Evolutionary conservation across 2,329 filamentous ascomycete species (phyloP), one percentile per base, ranked within the genome.

Genomic region (Ceratocystiopsis sp.): DNA sequence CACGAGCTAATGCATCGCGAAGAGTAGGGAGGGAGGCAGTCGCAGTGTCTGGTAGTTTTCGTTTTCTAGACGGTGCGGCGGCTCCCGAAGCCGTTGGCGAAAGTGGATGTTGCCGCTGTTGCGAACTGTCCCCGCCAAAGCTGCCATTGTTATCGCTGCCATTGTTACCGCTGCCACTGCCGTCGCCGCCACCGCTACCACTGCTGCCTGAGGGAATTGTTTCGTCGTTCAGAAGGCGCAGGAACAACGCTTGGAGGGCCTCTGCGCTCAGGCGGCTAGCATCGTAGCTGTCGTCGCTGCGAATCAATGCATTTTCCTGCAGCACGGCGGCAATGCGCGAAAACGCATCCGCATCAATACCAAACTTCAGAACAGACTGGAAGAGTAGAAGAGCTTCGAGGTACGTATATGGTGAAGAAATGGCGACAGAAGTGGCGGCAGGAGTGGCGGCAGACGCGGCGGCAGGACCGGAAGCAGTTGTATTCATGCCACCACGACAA

Each of bases 201-300:
- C 65, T 11, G 13, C 10, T 39, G 67, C 60, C 59, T 48, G 80
- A 72, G 43, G 57, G 59, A 52, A 63, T 73, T 49, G 78, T 60
- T 59, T 91, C 85, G 51, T 93, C 81, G 51, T 75, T 74, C 57
- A 95, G 61, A 46, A 93, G 64, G 12, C 75, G 71, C 51, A 86
- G 64, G 59, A 93, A 95, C 42, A 91, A 69, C 55, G 80, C 73
- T 59, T 83, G 77, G 51, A 96, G 66, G 37, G 84, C 75, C 59
- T 87, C 82, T 9, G 86, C 76, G 40, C 69, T 80, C 57, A 96
- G 64, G 48, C 87, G 76, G 53, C 69, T 65, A 51, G 73, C 69
- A 66, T 94, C 80, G 63, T 81, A 94, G 33, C 70, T 70, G 38
- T 68, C 67, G 60, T 78, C 77, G 54, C 78, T 69, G 53, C 73